Evolutionary conservation across 2,329 filamentous ascomycete genomes (phyloP), one percentile per base, ranked within the genome.

Genomic region (Aspergillus chevalieri): DNA sequence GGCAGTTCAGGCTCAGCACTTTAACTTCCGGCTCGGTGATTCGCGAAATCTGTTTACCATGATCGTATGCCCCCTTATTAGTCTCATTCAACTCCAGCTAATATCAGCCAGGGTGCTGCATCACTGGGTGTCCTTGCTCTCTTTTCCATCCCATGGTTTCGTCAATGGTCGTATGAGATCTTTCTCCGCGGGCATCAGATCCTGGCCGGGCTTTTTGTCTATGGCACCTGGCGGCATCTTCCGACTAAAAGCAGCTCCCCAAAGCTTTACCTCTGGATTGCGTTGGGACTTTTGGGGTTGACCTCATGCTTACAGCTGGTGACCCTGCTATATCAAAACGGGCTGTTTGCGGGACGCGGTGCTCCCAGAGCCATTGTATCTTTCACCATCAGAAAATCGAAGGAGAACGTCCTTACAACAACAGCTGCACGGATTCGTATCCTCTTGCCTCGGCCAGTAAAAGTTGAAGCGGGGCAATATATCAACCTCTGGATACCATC

Each of bases 401-500:
- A 53, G 44, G 47, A 50, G 24, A 33, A 49, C 7, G 5, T 12
- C 21, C 33, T 47, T 47, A 36, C 33, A 4, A 44, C 47, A 9
- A 53, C 34, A 12, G 53, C 52, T 36, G n/a, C 53, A 15, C 50
- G 51, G 17, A 52, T 65, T 43, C 47, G 49, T 33, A 26, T 65
- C 22, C 24, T 54, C n/a, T 52, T 64, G 22, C 49, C 54, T 43
- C 47, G 56, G 42, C 52, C 54, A 9, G 12, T 64, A 24, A 50
- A 53, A 24, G 47, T 66, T 2, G 43, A 56, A 12, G 53, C 61
- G n/a, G 60, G 61, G 6, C 55, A 65, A 47, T 64, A 63, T 52
- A 58, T 65, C 34, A 58, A 63, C 47, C 49, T 65, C 24, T 65
- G 58, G 56, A 61, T 66, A 45, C 57, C 51, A 8, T 58, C 54